phyloP scores from a whole-genome alignment of 441 rosid genomes.

The Lepidium campestre region DNA sequence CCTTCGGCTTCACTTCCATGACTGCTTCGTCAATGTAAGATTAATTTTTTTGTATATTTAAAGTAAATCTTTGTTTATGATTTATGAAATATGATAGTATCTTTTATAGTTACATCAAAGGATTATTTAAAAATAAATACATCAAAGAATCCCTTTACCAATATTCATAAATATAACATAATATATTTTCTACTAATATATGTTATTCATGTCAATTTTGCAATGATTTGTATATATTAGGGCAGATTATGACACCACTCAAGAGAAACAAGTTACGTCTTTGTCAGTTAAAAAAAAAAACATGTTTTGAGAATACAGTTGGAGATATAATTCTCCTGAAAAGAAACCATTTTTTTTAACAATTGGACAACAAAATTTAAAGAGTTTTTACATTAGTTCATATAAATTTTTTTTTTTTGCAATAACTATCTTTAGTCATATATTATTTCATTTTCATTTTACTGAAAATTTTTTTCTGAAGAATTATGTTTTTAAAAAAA shows the following conservation, averaged over 20 bases:
- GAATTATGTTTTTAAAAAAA: too few species aligned
- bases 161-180: neutral
- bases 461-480: too few species aligned
- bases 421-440: too few species aligned
- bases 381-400: too few species aligned
- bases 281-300: too few species aligned
- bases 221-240: neutral
- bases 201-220: neutral
- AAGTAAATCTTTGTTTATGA: neutral
- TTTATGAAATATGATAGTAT: neutral
- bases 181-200: neutral
- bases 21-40: slow-evolving; percentile 64
- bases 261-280: neutral
- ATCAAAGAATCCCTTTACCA: neutral
- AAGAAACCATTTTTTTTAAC: too few species aligned
- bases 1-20: slow-evolving; percentile 69
- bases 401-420: too few species aligned
- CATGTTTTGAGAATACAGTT: too few species aligned
- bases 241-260: neutral
- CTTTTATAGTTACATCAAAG: neutral
- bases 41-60: neutral
- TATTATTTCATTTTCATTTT: too few species aligned
- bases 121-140: neutral
- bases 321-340: too few species aligned
- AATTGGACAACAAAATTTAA: too few species aligned